Evolutionary conservation across 2,329 filamentous ascomycete species (phyloP).

Genomic region (Zasmidium cellare): DNA sequence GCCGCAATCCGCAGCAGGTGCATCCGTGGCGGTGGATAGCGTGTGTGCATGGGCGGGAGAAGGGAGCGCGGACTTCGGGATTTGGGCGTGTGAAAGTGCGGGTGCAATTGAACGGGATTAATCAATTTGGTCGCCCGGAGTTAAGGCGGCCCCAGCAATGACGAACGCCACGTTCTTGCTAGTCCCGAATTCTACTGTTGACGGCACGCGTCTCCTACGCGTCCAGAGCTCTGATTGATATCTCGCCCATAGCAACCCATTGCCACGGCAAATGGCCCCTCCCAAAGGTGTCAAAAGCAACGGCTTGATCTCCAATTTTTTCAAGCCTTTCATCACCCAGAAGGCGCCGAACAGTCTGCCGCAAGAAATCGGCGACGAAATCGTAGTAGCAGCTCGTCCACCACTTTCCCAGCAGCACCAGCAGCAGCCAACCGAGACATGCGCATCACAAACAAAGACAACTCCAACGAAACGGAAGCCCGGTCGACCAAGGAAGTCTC

Average conservation of each 20-base stretch:
- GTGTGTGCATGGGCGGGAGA: no score
- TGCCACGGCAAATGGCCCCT: neutral
- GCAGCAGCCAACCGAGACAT: neutral
- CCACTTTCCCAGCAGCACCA: neutral
- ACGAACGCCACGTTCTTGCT: neutral
- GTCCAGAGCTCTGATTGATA: neutral
- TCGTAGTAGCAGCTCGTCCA: conserved; percentile 3
- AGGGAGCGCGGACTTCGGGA: no score
- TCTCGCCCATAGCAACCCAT: neutral
- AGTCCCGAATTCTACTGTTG: neutral
- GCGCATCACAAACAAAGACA: neutral
- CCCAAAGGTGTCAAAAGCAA: conserved; percentile 45
- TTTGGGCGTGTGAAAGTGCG: no score
- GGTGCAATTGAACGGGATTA: no score
- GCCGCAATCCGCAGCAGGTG: no score
- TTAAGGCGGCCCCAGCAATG: neutral
- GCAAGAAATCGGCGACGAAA: neutral
- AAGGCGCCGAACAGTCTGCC: neutral
- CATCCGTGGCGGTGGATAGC: no score
- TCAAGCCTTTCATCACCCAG: conserved; percentile 43
- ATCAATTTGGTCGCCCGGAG: neutral
- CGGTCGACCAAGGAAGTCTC: conserved; percentile 3
- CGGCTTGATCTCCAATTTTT: conserved; percentile 54
- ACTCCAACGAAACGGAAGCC: neutral
- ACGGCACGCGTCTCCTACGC: neutral